Evolutionary conservation across 1,139 yeast genomes (phyloP).

Genomic region (Geotrichum bryndzae): DNA sequence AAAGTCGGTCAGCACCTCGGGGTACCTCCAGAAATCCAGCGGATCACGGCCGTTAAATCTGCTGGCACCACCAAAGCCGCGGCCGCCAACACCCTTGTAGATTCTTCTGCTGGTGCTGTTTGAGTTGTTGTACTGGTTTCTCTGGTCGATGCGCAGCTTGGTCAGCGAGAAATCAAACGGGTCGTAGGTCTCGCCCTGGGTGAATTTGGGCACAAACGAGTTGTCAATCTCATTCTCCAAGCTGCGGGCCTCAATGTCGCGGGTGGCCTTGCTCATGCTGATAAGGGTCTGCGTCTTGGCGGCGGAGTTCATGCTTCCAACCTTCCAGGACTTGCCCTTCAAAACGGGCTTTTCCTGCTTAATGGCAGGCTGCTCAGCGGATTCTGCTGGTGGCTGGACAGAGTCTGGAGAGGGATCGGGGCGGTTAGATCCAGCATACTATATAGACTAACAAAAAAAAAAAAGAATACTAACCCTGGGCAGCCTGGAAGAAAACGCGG

Average conservation of each 20-base stretch:
- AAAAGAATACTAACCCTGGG: not conserved
- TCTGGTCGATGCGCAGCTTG: conserved; percentile 22
- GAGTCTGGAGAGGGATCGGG: not conserved
- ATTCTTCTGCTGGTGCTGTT: conserved; percentile 3
- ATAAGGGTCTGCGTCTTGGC: not conserved
- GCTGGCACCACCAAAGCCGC: not conserved
- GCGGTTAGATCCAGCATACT: not conserved
- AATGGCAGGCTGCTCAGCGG: not conserved
- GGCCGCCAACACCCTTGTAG: not conserved
- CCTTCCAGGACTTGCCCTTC: not conserved
- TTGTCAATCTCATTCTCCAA: conserved; percentile 22
- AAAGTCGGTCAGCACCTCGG: conserved; percentile 53
- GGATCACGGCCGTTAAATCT: conserved; percentile 26
- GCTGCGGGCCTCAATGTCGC: conserved; percentile 1
- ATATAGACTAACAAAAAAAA: not conserved
- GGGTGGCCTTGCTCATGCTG: not conserved
- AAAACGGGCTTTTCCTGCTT: not conserved
- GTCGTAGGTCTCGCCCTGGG: conserved; percentile 28
- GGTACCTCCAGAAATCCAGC: conserved; percentile 35
- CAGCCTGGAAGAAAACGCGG: not conserved
- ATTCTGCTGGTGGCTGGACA: not conserved
- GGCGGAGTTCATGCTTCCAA: not conserved
- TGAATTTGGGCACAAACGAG: conserved; percentile 25
- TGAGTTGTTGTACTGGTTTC: conserved; percentile 25
- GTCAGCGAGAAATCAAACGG: conserved; percentile 31